phyloP scores from a whole-genome alignment of 164 flowering plant genomes.

The Aristolochia contorta region DNA sequence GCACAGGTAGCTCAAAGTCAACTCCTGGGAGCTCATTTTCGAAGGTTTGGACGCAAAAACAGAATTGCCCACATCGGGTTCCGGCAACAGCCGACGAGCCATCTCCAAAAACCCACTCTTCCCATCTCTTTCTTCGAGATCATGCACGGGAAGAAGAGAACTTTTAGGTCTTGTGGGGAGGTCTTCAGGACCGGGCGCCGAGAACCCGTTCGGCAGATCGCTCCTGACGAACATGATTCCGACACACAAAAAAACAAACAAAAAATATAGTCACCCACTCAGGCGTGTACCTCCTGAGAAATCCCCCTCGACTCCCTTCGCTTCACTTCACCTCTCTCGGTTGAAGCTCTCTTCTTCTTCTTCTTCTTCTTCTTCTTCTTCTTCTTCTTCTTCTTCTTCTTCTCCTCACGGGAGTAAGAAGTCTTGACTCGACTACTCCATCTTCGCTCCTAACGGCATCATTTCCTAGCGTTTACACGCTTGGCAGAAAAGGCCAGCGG shows the following conservation, averaged over 20 bases:
- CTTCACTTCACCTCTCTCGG: background rate
- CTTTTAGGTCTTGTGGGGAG: too few species aligned
- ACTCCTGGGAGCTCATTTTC: constrained; percentile 45
- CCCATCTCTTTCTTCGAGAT: constrained; percentile 1
- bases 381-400: too few species aligned
- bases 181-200: constrained; percentile 1
- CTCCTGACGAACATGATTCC: background rate
- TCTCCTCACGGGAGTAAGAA: background rate
- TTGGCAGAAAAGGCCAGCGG: background rate
- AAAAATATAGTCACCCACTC: too few species aligned
- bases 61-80: constrained; percentile 2
- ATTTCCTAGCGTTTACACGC: constrained; percentile 1
- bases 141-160: background rate
- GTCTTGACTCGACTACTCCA: background rate
- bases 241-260: too few species aligned
- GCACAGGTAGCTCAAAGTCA: constrained; percentile 78
- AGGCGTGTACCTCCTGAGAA: background rate
- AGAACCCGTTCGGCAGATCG: background rate
- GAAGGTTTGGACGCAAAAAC: background rate
- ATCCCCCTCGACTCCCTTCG: background rate
- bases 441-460: background rate
- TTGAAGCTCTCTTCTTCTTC: background rate
- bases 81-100: constrained; percentile 4
- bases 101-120: constrained; percentile 2
- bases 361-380: too few species aligned